Conservation (phyloP, 108 stramenopile genomes). For the Thalassiosira profunda region DNA sequence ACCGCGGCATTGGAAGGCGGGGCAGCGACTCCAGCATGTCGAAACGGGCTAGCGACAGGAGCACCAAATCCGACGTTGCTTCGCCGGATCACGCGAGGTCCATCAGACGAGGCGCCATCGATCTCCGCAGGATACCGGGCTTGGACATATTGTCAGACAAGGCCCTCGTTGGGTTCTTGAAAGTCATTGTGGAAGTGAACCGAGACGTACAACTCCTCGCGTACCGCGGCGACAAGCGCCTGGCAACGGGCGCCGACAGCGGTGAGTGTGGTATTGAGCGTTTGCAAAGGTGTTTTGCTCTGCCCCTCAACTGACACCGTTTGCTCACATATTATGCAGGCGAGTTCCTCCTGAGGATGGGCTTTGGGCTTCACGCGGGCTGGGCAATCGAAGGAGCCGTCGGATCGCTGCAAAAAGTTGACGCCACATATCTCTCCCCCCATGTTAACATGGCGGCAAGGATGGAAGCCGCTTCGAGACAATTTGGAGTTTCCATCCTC, state of each 20-base stretch:
- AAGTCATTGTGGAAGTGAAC: constrained; percentile 80
- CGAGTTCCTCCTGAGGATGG: constrained; percentile 56
- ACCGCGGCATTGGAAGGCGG: constrained; percentile 7
- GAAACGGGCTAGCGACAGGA: constrained; percentile 12
- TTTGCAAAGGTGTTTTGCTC: too few relatives aligned
- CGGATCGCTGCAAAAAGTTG: constrained; percentile 92
- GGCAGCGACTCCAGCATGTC: constrained; percentile 3
- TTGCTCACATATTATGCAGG: too few relatives aligned
- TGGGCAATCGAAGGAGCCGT: constrained; percentile 98
- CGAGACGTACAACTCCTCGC: constrained; percentile 68
- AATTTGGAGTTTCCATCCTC: constrained; percentile 87
- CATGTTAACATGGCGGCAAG: constrained; percentile 97
- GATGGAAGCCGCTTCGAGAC: constrained; percentile 90
- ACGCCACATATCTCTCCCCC: constrained; percentile 97
- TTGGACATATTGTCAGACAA: constrained; percentile 80
- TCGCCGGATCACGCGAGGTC: constrained; percentile 1
- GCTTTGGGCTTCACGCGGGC: constrained; percentile 96
- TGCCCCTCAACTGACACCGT: too few relatives aligned
- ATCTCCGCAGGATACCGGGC: constrained; percentile 60
- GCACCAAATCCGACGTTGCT: constrained; percentile 1
- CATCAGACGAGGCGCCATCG: constrained; percentile 14
- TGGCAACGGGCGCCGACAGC: constrained; percentile 22
- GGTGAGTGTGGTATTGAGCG: too few relatives aligned
- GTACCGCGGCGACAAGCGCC: constrained; percentile 66
- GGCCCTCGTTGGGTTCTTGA: constrained; percentile 85